Evolutionary conservation across 768 basidiomycete genomes (phyloP).

Genomic region (Leccinum disarticulatum): DNA sequence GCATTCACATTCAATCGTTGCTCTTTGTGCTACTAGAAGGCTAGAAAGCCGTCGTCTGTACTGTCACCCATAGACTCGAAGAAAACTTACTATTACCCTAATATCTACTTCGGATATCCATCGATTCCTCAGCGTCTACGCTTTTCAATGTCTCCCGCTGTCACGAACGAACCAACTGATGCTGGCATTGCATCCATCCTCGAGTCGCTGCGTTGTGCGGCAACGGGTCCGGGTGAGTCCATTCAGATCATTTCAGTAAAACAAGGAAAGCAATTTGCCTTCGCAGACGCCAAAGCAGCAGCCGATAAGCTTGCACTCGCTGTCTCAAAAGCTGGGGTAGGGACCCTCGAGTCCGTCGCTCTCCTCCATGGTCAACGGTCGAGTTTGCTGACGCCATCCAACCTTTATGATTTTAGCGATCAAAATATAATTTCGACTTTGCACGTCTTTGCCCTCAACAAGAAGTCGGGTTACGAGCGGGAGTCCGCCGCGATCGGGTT

Average conservation of each 20-base stretch:
- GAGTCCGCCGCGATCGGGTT: conserved; percentile 84
- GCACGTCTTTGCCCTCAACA: conserved; percentile 71
- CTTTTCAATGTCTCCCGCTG: conserved; percentile 52
- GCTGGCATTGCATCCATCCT: conserved; percentile 43
- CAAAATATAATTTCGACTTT: conserved; percentile 60
- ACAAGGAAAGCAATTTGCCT: conserved; percentile 3
- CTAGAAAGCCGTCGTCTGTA: conserved; percentile 8
- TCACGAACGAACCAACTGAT: conserved; percentile 44
- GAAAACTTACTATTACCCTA: conserved; percentile 17
- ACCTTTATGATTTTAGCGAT: conserved; percentile 44
- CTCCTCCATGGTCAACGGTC: conserved; percentile 3
- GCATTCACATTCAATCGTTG: neutral
- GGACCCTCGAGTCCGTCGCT: conserved; percentile 54
- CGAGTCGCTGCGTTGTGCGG: conserved; percentile 54
- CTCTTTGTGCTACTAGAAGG: conserved; percentile 13
- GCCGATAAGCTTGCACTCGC: conserved; percentile 78
- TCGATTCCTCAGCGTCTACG: conserved; percentile 10
- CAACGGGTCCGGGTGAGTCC: conserved; percentile 57
- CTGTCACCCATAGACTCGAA: conserved; percentile 20
- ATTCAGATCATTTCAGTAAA: conserved; percentile 1
- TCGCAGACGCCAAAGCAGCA: conserved; percentile 77
- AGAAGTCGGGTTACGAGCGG: conserved; percentile 85
- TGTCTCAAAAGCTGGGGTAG: conserved; percentile 60
- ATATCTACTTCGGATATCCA: conserved; percentile 19
- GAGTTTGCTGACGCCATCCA: conserved; percentile 15